These are phyloP conservation scores for Pseudocercospora vitis DNA, from an alignment of 2,329 filamentous ascomycete species.

Conservation along the genomic window DNA sequence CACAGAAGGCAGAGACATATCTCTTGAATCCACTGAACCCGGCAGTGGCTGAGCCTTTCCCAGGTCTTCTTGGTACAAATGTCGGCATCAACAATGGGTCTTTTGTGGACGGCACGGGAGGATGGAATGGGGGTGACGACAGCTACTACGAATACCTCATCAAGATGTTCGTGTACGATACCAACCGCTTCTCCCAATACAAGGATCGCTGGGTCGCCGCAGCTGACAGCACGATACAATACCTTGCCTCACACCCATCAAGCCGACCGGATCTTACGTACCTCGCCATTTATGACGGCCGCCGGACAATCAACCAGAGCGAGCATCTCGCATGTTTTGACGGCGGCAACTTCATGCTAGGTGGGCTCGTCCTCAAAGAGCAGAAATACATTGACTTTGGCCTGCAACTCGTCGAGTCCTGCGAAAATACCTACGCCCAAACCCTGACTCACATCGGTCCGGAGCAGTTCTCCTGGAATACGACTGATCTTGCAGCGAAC, in stretches of 20 bases:
- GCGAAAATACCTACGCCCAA: slow-evolving; percentile 69
- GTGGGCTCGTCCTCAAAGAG: slow-evolving; percentile 66
- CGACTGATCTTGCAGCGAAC: slow-evolving; percentile 32
- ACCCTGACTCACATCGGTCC: slow-evolving; percentile 76
- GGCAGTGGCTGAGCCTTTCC: slow-evolving; percentile 66
- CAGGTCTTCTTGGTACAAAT: slow-evolving; percentile 69
- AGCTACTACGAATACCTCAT: slow-evolving; percentile 88
- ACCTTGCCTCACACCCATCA: slow-evolving; percentile 68
- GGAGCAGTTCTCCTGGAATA: slow-evolving; percentile 54
- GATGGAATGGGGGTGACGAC: slow-evolving; percentile 73
- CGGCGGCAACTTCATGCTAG: slow-evolving; percentile 85
- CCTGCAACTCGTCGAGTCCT: slow-evolving; percentile 69
- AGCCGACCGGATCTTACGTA: slow-evolving; percentile 71
- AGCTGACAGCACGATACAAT: slow-evolving; percentile 70
- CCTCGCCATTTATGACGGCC: slow-evolving; percentile 58
- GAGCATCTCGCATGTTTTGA: slow-evolving; percentile 73
- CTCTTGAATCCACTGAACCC: slow-evolving; percentile 65
- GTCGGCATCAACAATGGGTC: slow-evolving; percentile 65
- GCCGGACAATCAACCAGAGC: slow-evolving; percentile 40
- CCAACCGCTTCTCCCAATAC: slow-evolving; percentile 62
- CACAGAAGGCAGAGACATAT: slow-evolving; percentile 64
- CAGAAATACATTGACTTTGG: slow-evolving; percentile 73
- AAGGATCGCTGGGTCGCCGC: slow-evolving; percentile 72
- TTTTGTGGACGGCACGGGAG: slow-evolving; percentile 67
- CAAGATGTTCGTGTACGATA: slow-evolving; percentile 85